phyloP scores from a whole-genome alignment of 2,329 filamentous ascomycete genomes.

The Metarhizium sp. region DNA sequence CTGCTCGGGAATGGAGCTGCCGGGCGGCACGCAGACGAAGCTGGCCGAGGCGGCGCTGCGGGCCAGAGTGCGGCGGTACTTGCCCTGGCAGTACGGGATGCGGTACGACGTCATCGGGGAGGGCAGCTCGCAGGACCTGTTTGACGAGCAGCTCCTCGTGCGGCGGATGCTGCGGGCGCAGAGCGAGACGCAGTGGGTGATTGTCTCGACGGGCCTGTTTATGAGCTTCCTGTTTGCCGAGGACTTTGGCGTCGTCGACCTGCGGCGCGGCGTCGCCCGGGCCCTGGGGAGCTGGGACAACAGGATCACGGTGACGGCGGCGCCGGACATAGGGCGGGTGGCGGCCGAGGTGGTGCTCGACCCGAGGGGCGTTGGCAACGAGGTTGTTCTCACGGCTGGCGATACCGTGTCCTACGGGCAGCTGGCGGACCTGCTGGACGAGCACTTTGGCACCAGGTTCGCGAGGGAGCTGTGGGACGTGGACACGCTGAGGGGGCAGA shows the following conservation, averaged over 20 bases:
- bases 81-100: constrained; percentile 68
- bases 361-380: constrained; percentile 21
- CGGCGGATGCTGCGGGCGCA: constrained; percentile 41
- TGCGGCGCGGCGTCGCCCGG: constrained; percentile 29
- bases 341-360: constrained; percentile 46
- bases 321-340: constrained; percentile 53
- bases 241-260: constrained; percentile 53
- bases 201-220: constrained; percentile 62
- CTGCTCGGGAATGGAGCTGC: no score
- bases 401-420: constrained; percentile 50
- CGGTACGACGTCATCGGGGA: constrained; percentile 58
- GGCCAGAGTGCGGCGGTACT: constrained; percentile 40
- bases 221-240: constrained; percentile 51
- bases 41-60: constrained; percentile 44
- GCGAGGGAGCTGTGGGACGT: constrained; percentile 40
- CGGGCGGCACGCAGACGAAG: constrained; percentile 25
- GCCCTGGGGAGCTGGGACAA: constrained; percentile 55
- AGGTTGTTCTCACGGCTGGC: constrained; percentile 50
- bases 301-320: constrained; percentile 51
- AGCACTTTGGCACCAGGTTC: constrained; percentile 28
- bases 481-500: constrained; percentile 31
- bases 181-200: constrained; percentile 43
- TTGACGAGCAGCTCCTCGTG: constrained; percentile 58
- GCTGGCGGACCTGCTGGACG: constrained; percentile 44
- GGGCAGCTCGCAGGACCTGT: constrained; percentile 52